A percentile compares a stretch with the other conserved stretches of the same genome.
Conservation (phyloP, 139 green algal genomes). For the Chlorella sp. region DNA sequence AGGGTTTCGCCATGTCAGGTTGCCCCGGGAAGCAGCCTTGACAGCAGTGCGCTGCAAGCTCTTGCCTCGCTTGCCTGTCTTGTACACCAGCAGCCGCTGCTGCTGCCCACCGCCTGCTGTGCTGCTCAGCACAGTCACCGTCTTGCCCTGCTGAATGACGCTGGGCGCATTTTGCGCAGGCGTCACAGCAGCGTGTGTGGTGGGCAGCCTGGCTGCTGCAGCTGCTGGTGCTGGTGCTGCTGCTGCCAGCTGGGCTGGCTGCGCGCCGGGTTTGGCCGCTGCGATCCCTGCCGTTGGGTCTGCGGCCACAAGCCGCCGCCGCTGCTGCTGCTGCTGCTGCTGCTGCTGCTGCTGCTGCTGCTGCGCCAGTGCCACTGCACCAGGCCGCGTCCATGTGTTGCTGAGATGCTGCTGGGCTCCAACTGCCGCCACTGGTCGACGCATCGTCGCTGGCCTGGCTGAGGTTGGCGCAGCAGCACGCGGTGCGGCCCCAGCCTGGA, state of each 20-base stretch:
- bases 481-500: not conserved
- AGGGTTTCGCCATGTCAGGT: constrained; percentile 33
- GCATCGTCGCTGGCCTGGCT: not conserved
- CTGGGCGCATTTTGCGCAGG: too few relatives aligned
- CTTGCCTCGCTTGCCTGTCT: not conserved
- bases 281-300: not conserved
- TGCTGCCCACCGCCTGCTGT: constrained; percentile 5
- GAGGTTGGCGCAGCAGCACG: not conserved
- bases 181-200: not conserved
- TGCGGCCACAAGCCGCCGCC: not conserved
- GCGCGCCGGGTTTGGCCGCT: not conserved
- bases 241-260: not conserved
- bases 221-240: not conserved
- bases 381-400: not conserved
- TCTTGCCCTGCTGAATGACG: not conserved
- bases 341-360: not conserved
- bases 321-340: not conserved
- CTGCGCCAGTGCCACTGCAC: not conserved
- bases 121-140: not conserved
- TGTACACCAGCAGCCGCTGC: constrained; percentile 30
- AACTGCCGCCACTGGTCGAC: too few relatives aligned
- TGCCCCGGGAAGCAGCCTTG: not conserved
- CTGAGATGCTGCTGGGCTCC: not conserved
- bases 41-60: constrained; percentile 16
- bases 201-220: not conserved